Base-by-base conservation (phyloP, 1,284 basidiomycete species). In the Sporisorium reilianum region DNA sequence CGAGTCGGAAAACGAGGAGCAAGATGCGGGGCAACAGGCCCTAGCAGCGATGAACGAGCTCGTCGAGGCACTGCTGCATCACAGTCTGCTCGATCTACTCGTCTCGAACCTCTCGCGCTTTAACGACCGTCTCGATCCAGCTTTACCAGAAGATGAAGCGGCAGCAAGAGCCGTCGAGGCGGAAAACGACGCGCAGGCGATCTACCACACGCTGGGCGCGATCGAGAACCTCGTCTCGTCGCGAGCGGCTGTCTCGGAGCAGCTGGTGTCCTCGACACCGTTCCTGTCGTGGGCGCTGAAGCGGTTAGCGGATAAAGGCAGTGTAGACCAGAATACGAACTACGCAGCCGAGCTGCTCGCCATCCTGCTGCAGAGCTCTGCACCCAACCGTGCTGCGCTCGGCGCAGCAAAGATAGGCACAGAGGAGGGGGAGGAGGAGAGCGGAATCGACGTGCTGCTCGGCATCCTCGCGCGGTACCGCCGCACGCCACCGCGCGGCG, bases 171-270 rank as follows among this genome's bases (percentile, higher is more conserved):
- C 46, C 44, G 55, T 66, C 7, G 56, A 79, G 55, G 58, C 55
- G 32, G 80, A 81, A 41, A 59, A 52, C 12, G 81, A 83, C 49
- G 55, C 63, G 11, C 68, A 81, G 38, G 75, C 69, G 10, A 78
- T 83, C 55, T 84, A 78, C 55, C 78, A 83, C 38, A 73, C 75
- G 3, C 49, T 84, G 16, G 93, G 93, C 32, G 90, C 95, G 50
- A 93, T 98, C 78, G 97, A 99, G 85, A 98, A 98, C 83, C 86
- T 96, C 14, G 85, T 98, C 14, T 92, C 93, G 2, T 92, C 96
- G 80, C 91, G 92, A 74, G 91, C 94, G 0, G 87, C 89, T 16
- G 82, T 96, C 18, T 88, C 77, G 1, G 69, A 89, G 18, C 87
- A 88, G 34, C 88, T 97, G 28, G 90, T 92, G 0, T 85, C 89